Evolutionary conservation across 495 filamentous ascomycete species (phyloP), one percentile per base, ranked within the genome.

Genomic region (Podospora appendiculata): DNA sequence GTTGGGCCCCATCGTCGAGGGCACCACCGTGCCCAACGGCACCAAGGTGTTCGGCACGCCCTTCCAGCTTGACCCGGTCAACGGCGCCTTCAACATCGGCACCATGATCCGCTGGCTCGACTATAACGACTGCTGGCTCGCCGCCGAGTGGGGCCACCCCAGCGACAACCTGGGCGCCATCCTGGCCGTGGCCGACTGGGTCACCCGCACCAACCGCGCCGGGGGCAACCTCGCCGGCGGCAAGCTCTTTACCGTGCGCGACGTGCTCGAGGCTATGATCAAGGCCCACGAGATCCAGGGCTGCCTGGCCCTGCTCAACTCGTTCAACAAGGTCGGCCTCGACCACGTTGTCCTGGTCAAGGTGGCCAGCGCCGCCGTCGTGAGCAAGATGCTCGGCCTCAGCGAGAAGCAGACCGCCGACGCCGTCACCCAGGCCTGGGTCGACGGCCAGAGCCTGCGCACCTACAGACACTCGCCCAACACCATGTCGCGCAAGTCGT

Each of bases 121-220:
- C 71, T 98, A 96, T 82, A 98, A 98, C 67, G 93, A 98, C 79
- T 97, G 93, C 80, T 98, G 93, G 94, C 77, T 98, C 51, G 93
- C 93, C 13, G 93, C 93, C 50, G 93, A 98, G 75, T 98, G 93
- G 93, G 93, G 93, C 43, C 93, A 98, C 64, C 93, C 92, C 43
- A 95, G 89, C 3, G 92, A 97, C 76, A 97, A 97, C 76, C 73
- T 97, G 50, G 92, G 92, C 50, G 92, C 89, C 66, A 97, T 97
- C 60, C 79, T 98, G 35, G 89, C 93, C 38, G 90, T 96, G 39
- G 90, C 93, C 32, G 93, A 98, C 75, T 98, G 94, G 94, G 82
- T 95, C 54, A 89, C 89, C 36, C 88, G 94, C 60, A 96, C 92
- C 58, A 97, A 96, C 79, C 88, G 87, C 59, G 86, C 89, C 33